phyloP scores from a whole-genome alignment of 345 rosid genomes.

The Syzygium oleosum region DNA sequence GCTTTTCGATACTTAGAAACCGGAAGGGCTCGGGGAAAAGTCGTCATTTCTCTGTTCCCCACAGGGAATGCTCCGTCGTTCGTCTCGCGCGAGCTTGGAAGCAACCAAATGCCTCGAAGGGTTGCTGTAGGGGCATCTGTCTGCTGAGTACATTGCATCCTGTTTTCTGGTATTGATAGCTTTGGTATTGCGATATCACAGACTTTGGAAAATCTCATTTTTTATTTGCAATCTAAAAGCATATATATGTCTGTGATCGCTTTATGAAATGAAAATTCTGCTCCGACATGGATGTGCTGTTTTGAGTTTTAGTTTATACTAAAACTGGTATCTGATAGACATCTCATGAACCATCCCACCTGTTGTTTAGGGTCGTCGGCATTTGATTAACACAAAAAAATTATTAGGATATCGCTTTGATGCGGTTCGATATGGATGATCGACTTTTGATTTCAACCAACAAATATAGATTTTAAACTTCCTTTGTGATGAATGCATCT shows the following conservation, averaged over 20 bases:
- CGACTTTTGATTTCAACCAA: not conserved
- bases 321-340: not conserved
- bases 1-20: constrained; percentile 37
- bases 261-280: not conserved
- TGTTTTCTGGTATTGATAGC: not conserved
- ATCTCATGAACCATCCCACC: not conserved
- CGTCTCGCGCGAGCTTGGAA: not conserved
- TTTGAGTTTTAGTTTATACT: not conserved
- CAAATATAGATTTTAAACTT: not conserved
- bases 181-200: not conserved
- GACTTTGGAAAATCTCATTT: not conserved
- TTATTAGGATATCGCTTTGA: not conserved
- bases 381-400: not conserved
- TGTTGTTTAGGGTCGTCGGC: not conserved
- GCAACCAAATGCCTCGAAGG: not conserved
- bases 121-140: not conserved
- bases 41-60: constrained; percentile 25
- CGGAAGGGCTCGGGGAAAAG: constrained; percentile 36
- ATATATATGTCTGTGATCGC: not conserved
- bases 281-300: not conserved
- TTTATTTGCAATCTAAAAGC: not conserved
- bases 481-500: not conserved
- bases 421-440: not conserved
- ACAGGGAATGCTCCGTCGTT: not conserved
- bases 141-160: not conserved